These are phyloP conservation scores for Dendrobium catenatum DNA, from an alignment of 106 monocot species.

Conservation along the genomic window DNA sequence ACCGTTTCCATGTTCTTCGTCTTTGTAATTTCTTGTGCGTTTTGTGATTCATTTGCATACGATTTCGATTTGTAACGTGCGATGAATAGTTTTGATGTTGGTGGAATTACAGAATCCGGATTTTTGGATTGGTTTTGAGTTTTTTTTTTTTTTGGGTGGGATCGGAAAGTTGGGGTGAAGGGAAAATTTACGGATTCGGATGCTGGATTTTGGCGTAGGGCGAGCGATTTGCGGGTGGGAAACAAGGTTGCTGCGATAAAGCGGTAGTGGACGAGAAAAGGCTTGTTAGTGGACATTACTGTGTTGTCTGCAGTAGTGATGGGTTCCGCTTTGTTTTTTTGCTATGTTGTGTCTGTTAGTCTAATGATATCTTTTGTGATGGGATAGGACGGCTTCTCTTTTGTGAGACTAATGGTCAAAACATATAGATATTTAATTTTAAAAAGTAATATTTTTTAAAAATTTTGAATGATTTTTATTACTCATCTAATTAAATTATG, in stretches of 20 bases:
- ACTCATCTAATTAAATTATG: too few relatives aligned
- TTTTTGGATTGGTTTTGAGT: not conserved
- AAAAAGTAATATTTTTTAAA: too few relatives aligned
- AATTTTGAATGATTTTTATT: too few relatives aligned
- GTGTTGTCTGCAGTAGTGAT: not conserved
- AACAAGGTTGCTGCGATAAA: not conserved
- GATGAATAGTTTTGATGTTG: not conserved
- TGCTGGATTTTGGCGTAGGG: not conserved
- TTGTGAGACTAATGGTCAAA: not conserved
- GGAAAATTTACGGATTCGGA: not conserved
- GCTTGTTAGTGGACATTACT: not conserved
- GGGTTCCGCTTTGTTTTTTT: slow-evolving; percentile 2
- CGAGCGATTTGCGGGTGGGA: not conserved
- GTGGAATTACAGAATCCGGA: not conserved
- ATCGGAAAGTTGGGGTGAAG: not conserved
- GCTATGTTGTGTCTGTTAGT: not conserved
- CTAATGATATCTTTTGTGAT: not conserved
- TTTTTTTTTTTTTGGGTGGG: not conserved
- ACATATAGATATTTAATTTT: too few relatives aligned
- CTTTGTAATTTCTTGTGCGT: not conserved
- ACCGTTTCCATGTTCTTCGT: not conserved
- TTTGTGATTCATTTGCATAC: not conserved
- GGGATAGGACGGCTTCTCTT: not conserved
- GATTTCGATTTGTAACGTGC: not conserved
- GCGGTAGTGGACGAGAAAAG: not conserved